A percentile compares a stretch with the other conserved stretches of the same genome.
Evolutionary conservation across 176 grass and related monocot genomes (phyloP).

Genomic region (Stipa capillata): DNA sequence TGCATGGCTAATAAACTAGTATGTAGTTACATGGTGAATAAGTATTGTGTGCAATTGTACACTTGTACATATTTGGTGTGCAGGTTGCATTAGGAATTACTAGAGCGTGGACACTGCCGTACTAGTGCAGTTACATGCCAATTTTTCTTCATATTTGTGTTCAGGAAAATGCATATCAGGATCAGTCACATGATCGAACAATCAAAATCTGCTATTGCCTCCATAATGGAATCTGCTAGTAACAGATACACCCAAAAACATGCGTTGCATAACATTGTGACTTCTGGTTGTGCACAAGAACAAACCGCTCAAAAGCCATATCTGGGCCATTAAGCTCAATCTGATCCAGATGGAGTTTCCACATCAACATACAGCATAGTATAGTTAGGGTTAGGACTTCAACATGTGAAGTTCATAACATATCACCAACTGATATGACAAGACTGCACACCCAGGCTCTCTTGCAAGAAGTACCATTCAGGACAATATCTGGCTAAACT

Average conservation of each 20-base stretch:
- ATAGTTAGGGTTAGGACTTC: no score
- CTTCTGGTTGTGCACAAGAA: background rate
- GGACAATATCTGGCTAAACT: background rate
- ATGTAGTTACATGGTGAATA: no score
- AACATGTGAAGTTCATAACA: no score
- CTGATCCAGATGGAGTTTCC: background rate
- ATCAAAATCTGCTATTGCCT: background rate
- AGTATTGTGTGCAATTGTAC: conserved; percentile 4
- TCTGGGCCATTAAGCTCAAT: background rate
- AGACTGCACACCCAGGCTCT: background rate
- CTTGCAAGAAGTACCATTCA: background rate
- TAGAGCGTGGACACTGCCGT: no score
- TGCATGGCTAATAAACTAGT: background rate
- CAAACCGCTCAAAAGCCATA: background rate
- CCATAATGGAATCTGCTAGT: no score
- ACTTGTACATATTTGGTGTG: background rate
- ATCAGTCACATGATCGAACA: background rate
- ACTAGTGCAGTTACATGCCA: no score
- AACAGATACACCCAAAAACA: background rate
- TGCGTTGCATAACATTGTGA: background rate
- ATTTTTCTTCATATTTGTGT: background rate
- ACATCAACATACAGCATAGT: background rate
- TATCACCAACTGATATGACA: background rate
- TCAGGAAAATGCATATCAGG: background rate
- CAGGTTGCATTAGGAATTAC: no score